Evolutionary conservation across 257 asterid species (phyloP).

Genomic region (Anisodus acutangulus): DNA sequence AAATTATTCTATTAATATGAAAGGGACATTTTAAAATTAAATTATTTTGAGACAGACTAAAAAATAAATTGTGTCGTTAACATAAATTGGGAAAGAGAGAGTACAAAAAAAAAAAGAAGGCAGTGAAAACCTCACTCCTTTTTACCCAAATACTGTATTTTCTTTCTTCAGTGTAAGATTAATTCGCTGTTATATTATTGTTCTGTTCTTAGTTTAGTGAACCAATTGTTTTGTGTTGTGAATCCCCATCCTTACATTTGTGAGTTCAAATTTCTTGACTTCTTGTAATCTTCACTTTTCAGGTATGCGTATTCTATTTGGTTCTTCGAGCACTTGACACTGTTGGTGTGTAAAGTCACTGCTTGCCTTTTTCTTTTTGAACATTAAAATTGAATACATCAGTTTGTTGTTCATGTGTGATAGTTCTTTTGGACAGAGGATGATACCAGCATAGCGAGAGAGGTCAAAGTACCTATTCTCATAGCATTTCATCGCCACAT

Average conservation of each 20-base stretch:
- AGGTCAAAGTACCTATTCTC: conserved; percentile 80
- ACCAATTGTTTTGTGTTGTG: neutral
- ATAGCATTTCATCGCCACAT: conserved; percentile 71
- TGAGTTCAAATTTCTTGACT: neutral
- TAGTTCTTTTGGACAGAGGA: conserved; percentile 71
- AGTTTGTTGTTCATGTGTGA: neutral
- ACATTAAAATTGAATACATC: neutral
- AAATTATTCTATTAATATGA: too few species aligned
- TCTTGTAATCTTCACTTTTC: conserved; percentile 33
- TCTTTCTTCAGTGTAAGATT: too few species aligned
- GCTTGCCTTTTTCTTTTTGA: neutral
- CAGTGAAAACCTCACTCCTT: too few species aligned
- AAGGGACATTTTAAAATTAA: too few species aligned
- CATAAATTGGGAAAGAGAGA: too few species aligned
- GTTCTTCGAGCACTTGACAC: conserved; percentile 97
- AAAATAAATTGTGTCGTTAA: too few species aligned
- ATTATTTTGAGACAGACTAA: too few species aligned
- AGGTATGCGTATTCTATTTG: conserved; percentile 93
- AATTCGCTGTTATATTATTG: too few species aligned
- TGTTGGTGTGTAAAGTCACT: conserved; percentile 65
- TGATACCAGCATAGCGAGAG: conserved; percentile 81
- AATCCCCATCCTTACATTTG: neutral
- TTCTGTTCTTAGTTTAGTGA: too few species aligned
- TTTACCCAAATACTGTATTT: too few species aligned
- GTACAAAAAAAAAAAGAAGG: too few species aligned